Evolutionary conservation across 2,329 filamentous ascomycete genomes (phyloP).

Genomic region (Biscogniauxia sp.): DNA sequence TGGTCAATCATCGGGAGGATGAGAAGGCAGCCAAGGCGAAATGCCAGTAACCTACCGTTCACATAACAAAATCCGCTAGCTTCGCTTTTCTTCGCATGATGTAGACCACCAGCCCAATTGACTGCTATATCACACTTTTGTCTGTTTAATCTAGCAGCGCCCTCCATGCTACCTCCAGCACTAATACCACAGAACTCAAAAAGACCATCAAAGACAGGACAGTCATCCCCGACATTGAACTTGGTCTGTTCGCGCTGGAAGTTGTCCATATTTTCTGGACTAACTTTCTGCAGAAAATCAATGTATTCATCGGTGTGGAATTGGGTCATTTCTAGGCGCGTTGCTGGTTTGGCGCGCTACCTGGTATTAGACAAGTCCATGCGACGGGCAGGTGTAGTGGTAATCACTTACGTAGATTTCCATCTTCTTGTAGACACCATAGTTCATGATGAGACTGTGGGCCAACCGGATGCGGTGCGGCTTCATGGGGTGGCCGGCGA

Average conservation of each 20-base stretch:
- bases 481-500: constrained; percentile 97
- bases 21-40: background rate
- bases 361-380: background rate
- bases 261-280: constrained; percentile 96
- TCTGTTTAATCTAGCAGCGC: constrained; percentile 83
- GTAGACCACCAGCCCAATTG: constrained; percentile 96
- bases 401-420: constrained; percentile 82
- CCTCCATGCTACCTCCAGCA: constrained; percentile 90
- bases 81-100: constrained; percentile 96
- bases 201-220: constrained; percentile 96
- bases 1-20: constrained; percentile 16
- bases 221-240: constrained; percentile 96
- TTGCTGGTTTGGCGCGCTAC: constrained; percentile 81
- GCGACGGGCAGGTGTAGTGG: background rate
- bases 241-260: constrained; percentile 88
- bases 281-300: constrained; percentile 91
- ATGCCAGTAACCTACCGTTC: constrained; percentile 64
- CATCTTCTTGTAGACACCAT: constrained; percentile 95
- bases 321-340: constrained; percentile 83
- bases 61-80: constrained; percentile 98
- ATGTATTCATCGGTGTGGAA: constrained; percentile 97
- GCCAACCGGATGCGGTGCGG: constrained; percentile 93
- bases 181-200: constrained; percentile 96
- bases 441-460: constrained; percentile 94
- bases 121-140: constrained; percentile 95